A percentile compares a stretch with the other conserved stretches of the same genome.
Evolutionary conservation across 768 basidiomycete species (phyloP).

Genomic region (Daedaleopsis sinensis): DNA sequence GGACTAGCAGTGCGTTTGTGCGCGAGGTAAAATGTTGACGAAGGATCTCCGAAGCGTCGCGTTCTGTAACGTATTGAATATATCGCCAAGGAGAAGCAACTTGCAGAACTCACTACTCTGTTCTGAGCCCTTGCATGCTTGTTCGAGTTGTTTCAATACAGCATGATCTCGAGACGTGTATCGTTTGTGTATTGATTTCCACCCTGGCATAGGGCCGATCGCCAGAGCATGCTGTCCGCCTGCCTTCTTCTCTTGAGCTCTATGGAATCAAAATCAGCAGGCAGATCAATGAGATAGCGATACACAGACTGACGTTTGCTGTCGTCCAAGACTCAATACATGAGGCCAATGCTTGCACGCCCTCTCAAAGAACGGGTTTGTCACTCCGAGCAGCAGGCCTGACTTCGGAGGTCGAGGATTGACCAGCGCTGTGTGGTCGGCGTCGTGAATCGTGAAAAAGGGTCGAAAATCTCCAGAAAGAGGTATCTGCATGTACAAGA

Average conservation of each 20-base stretch:
- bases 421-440: constrained; percentile 74
- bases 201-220: constrained; percentile 61
- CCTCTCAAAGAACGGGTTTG: constrained; percentile 85
- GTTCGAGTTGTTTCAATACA: constrained; percentile 74
- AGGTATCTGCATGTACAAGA: constrained; percentile 59
- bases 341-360: constrained; percentile 88
- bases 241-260: constrained; percentile 1
- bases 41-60: constrained; percentile 65
- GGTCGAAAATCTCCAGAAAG: constrained; percentile 86
- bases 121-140: constrained; percentile 52
- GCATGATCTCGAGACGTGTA: constrained; percentile 83
- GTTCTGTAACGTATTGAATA: constrained; percentile 40
- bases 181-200: constrained; percentile 81
- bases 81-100: too few relatives aligned
- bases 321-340: constrained; percentile 67
- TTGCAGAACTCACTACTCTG: constrained; percentile 49
- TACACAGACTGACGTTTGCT: constrained; percentile 42
- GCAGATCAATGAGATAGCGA: background rate
- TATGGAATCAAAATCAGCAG: background rate
- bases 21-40: constrained; percentile 84
- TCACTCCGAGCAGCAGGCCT: constrained; percentile 80
- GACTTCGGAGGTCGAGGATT: constrained; percentile 81
- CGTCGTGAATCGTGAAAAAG: constrained; percentile 96
- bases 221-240: constrained; percentile 25
- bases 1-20: constrained; percentile 84